These are phyloP conservation scores for Lentinula aciculospora DNA, from an alignment of 768 basidiomycete genomes.

Conservation along the genomic window DNA sequence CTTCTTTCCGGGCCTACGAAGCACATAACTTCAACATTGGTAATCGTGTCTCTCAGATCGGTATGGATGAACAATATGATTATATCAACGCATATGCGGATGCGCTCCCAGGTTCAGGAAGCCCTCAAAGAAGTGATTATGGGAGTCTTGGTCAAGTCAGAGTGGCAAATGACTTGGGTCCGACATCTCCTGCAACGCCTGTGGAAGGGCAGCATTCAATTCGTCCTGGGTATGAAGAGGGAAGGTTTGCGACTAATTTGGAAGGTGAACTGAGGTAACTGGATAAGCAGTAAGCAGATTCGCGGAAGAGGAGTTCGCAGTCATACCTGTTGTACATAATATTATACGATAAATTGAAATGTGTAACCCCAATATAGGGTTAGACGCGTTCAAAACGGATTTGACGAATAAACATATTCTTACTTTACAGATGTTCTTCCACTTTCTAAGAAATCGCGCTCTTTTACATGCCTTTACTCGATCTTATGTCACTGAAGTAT, in stretches of 20 bases:
- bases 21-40: not conserved
- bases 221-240: constrained; percentile 1
- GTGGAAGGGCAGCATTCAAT: not conserved
- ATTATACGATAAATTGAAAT: too few species aligned
- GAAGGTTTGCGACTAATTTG: constrained; percentile 4
- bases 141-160: constrained; percentile 4
- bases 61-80: constrained; percentile 2
- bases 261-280: constrained; percentile 2
- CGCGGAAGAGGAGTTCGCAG: too few species aligned
- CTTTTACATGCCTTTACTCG: not conserved
- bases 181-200: not conserved
- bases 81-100: constrained; percentile 6
- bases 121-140: constrained; percentile 5
- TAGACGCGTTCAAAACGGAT: not conserved
- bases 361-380: too few species aligned
- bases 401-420: too few species aligned
- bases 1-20: not conserved
- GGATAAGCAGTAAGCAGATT: not conserved
- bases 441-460: not conserved
- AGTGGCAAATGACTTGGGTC: constrained; percentile 5
- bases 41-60: not conserved
- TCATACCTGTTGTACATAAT: too few species aligned
- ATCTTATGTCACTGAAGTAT: constrained; percentile 17
- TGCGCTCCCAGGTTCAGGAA: not conserved
- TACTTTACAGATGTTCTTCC: not conserved